Conservation (phyloP, 2,329 filamentous ascomycete genomes). For the Rutstroemia sp. region DNA sequence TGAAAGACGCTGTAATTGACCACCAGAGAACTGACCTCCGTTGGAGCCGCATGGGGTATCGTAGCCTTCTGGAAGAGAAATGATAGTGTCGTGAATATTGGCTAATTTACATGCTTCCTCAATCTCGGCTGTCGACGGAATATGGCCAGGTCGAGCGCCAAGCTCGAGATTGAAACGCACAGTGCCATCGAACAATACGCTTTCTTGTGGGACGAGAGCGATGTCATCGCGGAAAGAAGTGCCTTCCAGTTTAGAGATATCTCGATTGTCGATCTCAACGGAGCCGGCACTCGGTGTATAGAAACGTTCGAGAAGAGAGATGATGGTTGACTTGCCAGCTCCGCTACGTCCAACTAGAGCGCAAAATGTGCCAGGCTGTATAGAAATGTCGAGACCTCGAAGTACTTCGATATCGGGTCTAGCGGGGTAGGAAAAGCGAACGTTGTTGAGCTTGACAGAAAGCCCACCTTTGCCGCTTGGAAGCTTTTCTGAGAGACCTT, state of each 20-base stretch:
- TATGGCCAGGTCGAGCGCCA: constrained; percentile 45
- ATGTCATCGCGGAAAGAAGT: constrained; percentile 44
- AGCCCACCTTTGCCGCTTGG: not conserved
- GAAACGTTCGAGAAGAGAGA: constrained; percentile 47
- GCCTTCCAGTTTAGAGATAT: constrained; percentile 37
- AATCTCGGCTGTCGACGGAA: constrained; percentile 53
- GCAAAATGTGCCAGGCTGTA: constrained; percentile 52
- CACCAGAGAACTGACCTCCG: constrained; percentile 66
- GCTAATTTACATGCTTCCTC: constrained; percentile 53
- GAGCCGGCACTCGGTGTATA: constrained; percentile 33
- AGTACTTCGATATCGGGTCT: constrained; percentile 53
- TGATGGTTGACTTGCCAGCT: constrained; percentile 60
- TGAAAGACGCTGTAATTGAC: constrained; percentile 69
- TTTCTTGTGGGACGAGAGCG: constrained; percentile 51
- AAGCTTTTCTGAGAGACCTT: not conserved
- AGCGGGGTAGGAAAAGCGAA: constrained; percentile 60
- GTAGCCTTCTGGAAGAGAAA: constrained; percentile 55
- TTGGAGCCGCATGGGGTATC: constrained; percentile 60
- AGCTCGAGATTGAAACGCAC: constrained; percentile 49
- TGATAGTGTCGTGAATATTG: constrained; percentile 64
- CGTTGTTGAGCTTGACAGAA: constrained; percentile 41
- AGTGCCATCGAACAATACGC: constrained; percentile 49
- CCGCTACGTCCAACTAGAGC: constrained; percentile 60
- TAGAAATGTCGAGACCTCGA: constrained; percentile 45
- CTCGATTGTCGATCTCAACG: constrained; percentile 24